phyloP scores from a whole-genome alignment of 2,329 filamentous ascomycete genomes.

The Fusarium oligoseptatum region DNA sequence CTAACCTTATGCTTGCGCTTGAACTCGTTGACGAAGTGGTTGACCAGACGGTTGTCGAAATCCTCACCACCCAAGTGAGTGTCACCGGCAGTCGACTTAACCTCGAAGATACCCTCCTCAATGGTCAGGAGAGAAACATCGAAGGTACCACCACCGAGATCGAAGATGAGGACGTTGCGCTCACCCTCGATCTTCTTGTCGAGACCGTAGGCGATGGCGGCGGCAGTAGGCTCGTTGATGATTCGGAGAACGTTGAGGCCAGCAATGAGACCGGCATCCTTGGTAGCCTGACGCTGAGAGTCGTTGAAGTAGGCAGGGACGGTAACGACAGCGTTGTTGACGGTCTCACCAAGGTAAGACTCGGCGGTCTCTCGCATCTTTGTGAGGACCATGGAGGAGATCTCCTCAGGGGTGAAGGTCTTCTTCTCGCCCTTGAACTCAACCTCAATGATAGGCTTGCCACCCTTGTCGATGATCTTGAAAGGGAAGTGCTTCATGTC shows the following conservation, averaged over 20 bases:
- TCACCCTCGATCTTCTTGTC: conserved; percentile 97
- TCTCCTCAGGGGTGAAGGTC: conserved; percentile 97
- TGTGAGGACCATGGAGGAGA: conserved; percentile 97
- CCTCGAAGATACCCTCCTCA: conserved; percentile 98
- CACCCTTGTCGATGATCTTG: conserved; percentile 93
- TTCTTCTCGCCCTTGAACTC: conserved; percentile 96
- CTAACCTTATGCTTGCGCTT: conserved; percentile 72
- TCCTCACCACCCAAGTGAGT: conserved; percentile 96
- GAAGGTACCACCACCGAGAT: conserved; percentile 99
- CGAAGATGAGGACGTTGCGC: conserved; percentile 99
- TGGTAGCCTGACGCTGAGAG: conserved; percentile 99
- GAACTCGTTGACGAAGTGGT: conserved; percentile 98
- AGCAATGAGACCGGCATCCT: conserved; percentile 97
- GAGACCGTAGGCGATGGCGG: conserved; percentile 98
- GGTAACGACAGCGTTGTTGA: conserved; percentile 98
- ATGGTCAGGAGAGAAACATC: conserved; percentile 99
- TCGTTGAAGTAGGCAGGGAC: conserved; percentile 99
- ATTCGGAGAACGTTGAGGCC: conserved; percentile 99
- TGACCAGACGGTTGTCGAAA: conserved; percentile 95
- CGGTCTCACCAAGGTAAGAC: conserved; percentile 98
- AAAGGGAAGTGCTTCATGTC: conserved; percentile 99
- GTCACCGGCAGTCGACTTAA: conserved; percentile 98
- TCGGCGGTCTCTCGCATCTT: conserved; percentile 98
- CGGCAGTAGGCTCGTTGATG: conserved; percentile 99
- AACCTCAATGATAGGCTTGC: conserved; percentile 92